Base-by-base conservation (phyloP, 1,139 yeast species). In the Saccharomyces hybrid region DNA sequence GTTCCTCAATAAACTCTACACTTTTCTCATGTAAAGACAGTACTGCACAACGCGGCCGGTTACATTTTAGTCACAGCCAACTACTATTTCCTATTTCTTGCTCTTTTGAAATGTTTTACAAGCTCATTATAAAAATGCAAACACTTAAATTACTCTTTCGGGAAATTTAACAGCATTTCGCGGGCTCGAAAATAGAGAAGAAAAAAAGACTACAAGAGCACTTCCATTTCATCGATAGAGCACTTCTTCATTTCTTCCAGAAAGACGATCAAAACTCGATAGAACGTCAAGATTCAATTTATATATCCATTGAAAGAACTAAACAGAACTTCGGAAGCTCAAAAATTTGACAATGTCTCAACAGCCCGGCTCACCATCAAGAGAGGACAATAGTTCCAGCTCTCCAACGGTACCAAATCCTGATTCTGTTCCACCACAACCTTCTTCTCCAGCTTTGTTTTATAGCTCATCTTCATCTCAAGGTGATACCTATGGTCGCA, bases 371-470 rank as follows among this genome's bases (percentile, higher is more conserved):
- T 63, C 64, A 46, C 62, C 60, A 42, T 57, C n/a, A 19, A 38
- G 16, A 38, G 46, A 53, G 38, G 41, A 42, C 32, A 51, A 47
- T 46, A 28, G 13, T 9, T 19, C 49, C 23, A 46, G 54, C 5
- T 57, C 58, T 13, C 58, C 59, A 19, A 47, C 19, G 5, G 16
- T 47, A 9, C 54, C 57, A 9, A 57, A 32, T 27, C 56, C 60
- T 3, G 62, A 56, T 47, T 57, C 65, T 19, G 52, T 56, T 3
- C 64, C 64, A 26, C 59, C 61, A 13, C 69, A 66, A 29, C 67
- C 70, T 29, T 68, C 74, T 11, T 71, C 75, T 1, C 75, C 75
- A 11, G 63, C 70, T 14, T 61, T 73, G 53, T 72, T 74, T 51
- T 67, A 65, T 46, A 60, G 62, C 44, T 66, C 70, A 1, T 67